A percentile compares a stretch with the other conserved stretches of the same genome.
Evolutionary conservation across 768 basidiomycete species (phyloP).

Genomic region (Amanita jacksonii): DNA sequence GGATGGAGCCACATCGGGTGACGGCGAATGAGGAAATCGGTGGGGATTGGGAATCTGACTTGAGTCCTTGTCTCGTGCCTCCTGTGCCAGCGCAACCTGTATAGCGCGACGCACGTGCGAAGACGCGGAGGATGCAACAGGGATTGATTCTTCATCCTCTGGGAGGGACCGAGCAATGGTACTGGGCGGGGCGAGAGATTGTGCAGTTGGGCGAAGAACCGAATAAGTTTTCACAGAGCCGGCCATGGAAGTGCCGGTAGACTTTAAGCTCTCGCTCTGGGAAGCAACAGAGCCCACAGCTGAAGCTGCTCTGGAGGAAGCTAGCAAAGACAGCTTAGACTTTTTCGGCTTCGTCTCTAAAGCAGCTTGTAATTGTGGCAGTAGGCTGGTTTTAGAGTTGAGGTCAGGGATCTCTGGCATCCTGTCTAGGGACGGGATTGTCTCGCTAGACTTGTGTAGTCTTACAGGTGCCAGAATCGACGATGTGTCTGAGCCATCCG

Average conservation of each 20-base stretch:
- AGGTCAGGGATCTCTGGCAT: constrained; percentile 50
- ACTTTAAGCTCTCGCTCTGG: constrained; percentile 42
- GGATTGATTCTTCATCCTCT: constrained; percentile 19
- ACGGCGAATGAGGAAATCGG: too few relatives aligned
- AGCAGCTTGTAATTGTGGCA: constrained; percentile 15
- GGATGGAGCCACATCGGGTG: too few relatives aligned
- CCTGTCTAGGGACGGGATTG: constrained; percentile 34
- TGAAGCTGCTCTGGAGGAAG: constrained; percentile 55
- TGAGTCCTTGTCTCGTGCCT: constrained; percentile 34
- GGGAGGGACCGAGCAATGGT: constrained; percentile 23
- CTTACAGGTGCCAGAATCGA: constrained; percentile 27
- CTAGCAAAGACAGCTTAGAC: constrained; percentile 62
- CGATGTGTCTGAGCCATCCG: constrained; percentile 36
- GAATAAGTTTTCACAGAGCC: constrained; percentile 70
- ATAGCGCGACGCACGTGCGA: constrained; percentile 59
- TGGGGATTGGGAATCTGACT: neutral
- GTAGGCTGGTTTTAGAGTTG: constrained; percentile 35
- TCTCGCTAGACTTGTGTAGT: constrained; percentile 32
- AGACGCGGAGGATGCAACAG: constrained; percentile 39
- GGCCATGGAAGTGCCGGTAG: constrained; percentile 41
- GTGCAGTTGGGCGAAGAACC: constrained; percentile 53
- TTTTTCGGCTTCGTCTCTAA: constrained; percentile 28
- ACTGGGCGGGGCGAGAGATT: constrained; percentile 36
- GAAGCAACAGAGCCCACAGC: constrained; percentile 35
- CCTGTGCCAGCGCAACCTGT: constrained; percentile 53